These are phyloP conservation scores for Dendryphion nanum DNA, from an alignment of 2,329 filamentous ascomycete species.

Conservation along the genomic window DNA sequence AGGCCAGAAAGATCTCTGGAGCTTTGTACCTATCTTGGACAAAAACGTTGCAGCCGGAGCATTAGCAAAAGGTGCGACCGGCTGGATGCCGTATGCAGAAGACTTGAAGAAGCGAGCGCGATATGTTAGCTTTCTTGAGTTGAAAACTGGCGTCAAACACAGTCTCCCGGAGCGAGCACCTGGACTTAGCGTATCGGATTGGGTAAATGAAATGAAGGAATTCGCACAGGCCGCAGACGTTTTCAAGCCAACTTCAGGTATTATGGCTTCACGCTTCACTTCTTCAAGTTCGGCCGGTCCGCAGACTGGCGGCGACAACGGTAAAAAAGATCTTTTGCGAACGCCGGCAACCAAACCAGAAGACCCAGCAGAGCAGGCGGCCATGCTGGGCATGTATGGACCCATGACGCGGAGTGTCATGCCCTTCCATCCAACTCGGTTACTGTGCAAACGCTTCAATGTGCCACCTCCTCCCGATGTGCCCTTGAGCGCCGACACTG, in stretches of 20 bases:
- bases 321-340: constrained; percentile 42
- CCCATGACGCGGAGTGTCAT: constrained; percentile 72
- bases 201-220: constrained; percentile 74
- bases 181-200: constrained; percentile 65
- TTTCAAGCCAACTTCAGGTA: constrained; percentile 86
- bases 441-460: constrained; percentile 94
- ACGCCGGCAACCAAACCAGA: constrained; percentile 57
- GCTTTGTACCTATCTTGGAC: constrained; percentile 45
- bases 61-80: constrained; percentile 51
- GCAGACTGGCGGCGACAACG: constrained; percentile 14
- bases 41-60: constrained; percentile 46
- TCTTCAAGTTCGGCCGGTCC: constrained; percentile 45
- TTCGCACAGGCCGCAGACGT: constrained; percentile 73
- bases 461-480: constrained; percentile 73
- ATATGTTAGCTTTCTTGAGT: constrained; percentile 79
- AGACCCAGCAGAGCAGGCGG: constrained; percentile 82
- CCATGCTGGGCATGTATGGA: constrained; percentile 89
- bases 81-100: constrained; percentile 81
- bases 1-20: constrained; percentile 54
- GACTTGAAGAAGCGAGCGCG: constrained; percentile 75
- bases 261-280: constrained; percentile 93
- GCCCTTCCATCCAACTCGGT: constrained; percentile 74
- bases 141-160: constrained; percentile 61
- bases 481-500: constrained; percentile 51
- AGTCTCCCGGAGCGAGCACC: constrained; percentile 57